Evolutionary conservation across 768 basidiomycete genomes (phyloP), one percentile per base, ranked within the genome.

Genomic region (Kwoniella sp.): DNA sequence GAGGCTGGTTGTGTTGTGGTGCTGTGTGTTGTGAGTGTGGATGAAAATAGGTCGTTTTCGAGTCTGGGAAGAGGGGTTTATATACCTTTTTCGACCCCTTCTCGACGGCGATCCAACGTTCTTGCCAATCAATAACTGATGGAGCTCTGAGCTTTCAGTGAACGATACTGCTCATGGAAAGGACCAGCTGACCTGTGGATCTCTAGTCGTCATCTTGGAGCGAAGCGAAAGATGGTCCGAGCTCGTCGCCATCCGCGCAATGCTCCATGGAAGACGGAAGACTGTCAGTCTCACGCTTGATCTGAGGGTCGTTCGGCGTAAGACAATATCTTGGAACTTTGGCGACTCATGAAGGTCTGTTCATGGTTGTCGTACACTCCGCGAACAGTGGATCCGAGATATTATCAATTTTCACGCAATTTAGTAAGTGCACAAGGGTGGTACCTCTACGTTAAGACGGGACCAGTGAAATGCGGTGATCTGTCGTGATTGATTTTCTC

Each of bases 181-280:
- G n/a, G 41, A 9, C 41, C 41, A 45, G 41, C 41, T 45, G 41
- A 45, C 41, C 41, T 45, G 41, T 45, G 41, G 41, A 45, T 45
- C 41, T 7, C 17, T 9, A 20, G 41, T 45, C 41, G 41, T 45
- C 41, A 45, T 45, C 41, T 45, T 45, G 41, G 41, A 45, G 41
- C 41, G 41, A 45, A 45, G 41, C 41, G 41, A 45, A 45, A 45
- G 41, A 45, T 45, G 41, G 11, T 45, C 41, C 41, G 41, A 45
- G 17, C 41, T 45, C 41, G 41, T 45, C 41, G 41, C 41, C 41
- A 45, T 45, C 17, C 8, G 20, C 11, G 11, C 4, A 45, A 45
- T 45, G 8, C 15, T 3, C 41, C 15, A 9, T 45, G 41, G 17
- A 45, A 20, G 11, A 9, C 41, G 8, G 41, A 37, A 37, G 34